Evolutionary conservation across 2,329 filamentous ascomycete genomes (phyloP).

Genomic region (Neurospora crassa): DNA sequence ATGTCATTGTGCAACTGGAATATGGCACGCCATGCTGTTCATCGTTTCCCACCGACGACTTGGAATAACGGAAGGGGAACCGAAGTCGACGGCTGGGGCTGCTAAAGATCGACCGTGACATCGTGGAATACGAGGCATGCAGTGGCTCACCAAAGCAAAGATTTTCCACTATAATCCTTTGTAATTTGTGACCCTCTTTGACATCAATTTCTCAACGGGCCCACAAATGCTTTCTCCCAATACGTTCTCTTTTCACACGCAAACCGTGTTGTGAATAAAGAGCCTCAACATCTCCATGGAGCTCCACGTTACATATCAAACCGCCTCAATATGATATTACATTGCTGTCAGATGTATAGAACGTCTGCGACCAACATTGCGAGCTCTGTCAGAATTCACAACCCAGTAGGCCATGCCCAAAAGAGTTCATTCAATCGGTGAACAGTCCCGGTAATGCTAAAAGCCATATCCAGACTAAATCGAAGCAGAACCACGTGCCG

Average conservation of each 20-base stretch:
- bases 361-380: background rate
- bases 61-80: background rate
- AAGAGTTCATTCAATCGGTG: background rate
- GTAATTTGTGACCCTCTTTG: background rate
- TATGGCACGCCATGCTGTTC: background rate
- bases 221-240: background rate
- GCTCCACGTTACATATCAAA: background rate
- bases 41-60: background rate
- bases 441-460: slow-evolving; percentile 2
- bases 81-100: background rate
- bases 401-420: background rate
- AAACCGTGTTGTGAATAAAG: background rate
- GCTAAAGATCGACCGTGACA: background rate
- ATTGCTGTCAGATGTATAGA: background rate
- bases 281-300: background rate
- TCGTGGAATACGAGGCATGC: background rate
- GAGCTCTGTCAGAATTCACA: background rate
- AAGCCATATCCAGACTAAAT: background rate
- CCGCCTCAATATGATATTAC: background rate
- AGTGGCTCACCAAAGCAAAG: background rate
- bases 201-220: background rate
- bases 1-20: background rate
- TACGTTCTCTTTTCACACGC: background rate
- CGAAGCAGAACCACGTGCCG: background rate
- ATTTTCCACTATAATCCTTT: background rate